A percentile compares a stretch with the other conserved stretches of the same genome.
phyloP scores from a whole-genome alignment of 2,329 filamentous ascomycete species.

The Hypomyces rosellus region DNA sequence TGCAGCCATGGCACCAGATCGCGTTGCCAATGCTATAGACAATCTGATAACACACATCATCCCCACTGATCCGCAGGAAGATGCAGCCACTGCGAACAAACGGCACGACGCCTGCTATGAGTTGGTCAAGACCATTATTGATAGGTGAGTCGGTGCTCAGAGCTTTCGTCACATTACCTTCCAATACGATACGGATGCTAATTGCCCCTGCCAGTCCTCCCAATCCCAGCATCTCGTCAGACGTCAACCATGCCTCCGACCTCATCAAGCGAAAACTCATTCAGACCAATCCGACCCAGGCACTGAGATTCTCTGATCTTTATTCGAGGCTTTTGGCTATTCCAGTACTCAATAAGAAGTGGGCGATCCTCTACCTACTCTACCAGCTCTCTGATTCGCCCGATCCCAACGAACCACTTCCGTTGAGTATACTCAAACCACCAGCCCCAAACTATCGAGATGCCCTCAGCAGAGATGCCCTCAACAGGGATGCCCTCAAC shows the following conservation, averaged over 20 bases:
- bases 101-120: constrained; percentile 58
- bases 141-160: constrained; percentile 35
- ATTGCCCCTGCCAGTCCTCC: constrained; percentile 31
- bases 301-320: constrained; percentile 80
- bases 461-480: constrained; percentile 29
- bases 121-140: constrained; percentile 44
- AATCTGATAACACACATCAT: constrained; percentile 71
- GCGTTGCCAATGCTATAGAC: constrained; percentile 73
- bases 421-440: constrained; percentile 37
- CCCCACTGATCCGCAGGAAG: constrained; percentile 56
- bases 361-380: constrained; percentile 89
- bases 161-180: not conserved
- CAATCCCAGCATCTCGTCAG: constrained; percentile 53
- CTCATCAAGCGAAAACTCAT: constrained; percentile 85
- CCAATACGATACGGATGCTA: constrained; percentile 2
- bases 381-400: constrained; percentile 71
- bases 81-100: constrained; percentile 61
- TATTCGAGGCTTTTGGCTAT: constrained; percentile 86
- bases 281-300: constrained; percentile 69
- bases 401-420: constrained; percentile 46
- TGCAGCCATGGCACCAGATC: constrained; percentile 54
- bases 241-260: constrained; percentile 88
- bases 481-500: constrained; percentile 24
- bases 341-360: constrained; percentile 90
- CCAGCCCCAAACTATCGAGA: constrained; percentile 33